phyloP scores from a whole-genome alignment of 768 basidiomycete genomes.

The Suillus ampliporus region DNA sequence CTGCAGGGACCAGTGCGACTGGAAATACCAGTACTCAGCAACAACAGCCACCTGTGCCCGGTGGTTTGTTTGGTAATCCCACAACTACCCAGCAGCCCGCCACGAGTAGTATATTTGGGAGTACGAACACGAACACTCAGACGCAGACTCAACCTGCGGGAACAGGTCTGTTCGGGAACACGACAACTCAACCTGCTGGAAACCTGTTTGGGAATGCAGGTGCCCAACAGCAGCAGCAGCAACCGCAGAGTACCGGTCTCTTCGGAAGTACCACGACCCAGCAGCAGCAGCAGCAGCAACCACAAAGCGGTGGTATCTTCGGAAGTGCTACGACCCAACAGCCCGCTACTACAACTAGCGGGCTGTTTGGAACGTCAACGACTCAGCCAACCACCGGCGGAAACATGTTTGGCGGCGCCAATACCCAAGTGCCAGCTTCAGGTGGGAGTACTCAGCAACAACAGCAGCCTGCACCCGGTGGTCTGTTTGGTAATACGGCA shows the following conservation, averaged over 20 bases:
- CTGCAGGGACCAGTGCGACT: conserved; percentile 24
- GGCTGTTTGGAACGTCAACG: conserved; percentile 22
- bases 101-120: conserved; percentile 25
- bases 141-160: conserved; percentile 13
- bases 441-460: conserved; percentile 18
- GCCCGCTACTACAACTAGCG: conserved; percentile 22
- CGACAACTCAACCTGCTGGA: conserved; percentile 18
- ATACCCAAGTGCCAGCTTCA: conserved; percentile 20
- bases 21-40: conserved; percentile 15
- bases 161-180: conserved; percentile 28
- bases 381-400: conserved; percentile 14
- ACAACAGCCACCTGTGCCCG: conserved; percentile 27
- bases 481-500: conserved; percentile 24
- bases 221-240: conserved; percentile 20
- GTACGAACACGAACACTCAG: conserved; percentile 5
- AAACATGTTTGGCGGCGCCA: conserved; percentile 26
- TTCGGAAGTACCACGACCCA: conserved; percentile 16
- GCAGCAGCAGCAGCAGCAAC: conserved; percentile 19
- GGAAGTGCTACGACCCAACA: conserved; percentile 22
- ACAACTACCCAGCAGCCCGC: conserved; percentile 23
- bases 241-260: conserved; percentile 19
- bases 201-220: conserved; percentile 25
- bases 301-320: conserved; percentile 31
- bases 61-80: conserved; percentile 30
- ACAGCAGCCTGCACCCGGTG: conserved; percentile 15